phyloP scores from a whole-genome alignment of 1,284 basidiomycete genomes.

The Boletellus deceptivus region DNA sequence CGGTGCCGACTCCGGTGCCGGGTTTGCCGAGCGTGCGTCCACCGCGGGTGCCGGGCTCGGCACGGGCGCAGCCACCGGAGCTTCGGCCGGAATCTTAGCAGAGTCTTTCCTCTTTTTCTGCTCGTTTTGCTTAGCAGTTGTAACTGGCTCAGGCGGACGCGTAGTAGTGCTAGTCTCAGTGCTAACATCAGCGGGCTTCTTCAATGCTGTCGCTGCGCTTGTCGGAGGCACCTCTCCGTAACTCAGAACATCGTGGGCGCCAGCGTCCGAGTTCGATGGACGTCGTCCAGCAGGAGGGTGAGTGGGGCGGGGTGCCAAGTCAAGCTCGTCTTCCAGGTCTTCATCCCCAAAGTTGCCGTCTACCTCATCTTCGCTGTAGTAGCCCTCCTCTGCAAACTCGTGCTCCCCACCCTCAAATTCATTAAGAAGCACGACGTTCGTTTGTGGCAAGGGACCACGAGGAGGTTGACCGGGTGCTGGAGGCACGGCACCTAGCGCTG shows the following conservation, averaged over 20 bases:
- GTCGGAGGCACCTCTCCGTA: slow-evolving; percentile 35
- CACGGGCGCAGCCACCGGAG: slow-evolving; percentile 27
- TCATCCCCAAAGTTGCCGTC: slow-evolving; percentile 45
- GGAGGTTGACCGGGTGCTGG: slow-evolving; percentile 33
- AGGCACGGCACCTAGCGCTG: slow-evolving; percentile 38
- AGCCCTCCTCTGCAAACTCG: slow-evolving; percentile 45
- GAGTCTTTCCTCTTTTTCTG: slow-evolving; percentile 34
- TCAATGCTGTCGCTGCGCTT: slow-evolving; percentile 2
- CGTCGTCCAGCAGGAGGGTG: slow-evolving; percentile 18
- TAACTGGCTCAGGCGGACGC: slow-evolving; percentile 10
- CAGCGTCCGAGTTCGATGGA: slow-evolving; percentile 23
- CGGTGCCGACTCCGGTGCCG: slow-evolving; percentile 35
- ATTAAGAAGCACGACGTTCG: slow-evolving; percentile 42
- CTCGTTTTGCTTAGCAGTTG: slow-evolving; percentile 35
- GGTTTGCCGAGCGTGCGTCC: slow-evolving; percentile 22
- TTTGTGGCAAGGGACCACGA: slow-evolving; percentile 34
- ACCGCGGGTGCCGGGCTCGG: slow-evolving; percentile 29
- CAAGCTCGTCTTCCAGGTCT: slow-evolving; percentile 37
- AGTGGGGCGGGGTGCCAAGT: slow-evolving; percentile 25
- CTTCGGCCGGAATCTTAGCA: slow-evolving; percentile 19
- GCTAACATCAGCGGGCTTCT: slow-evolving; percentile 17
- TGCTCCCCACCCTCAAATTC: slow-evolving; percentile 48
- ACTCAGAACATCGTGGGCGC: slow-evolving; percentile 41
- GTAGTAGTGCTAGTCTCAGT: slow-evolving; percentile 29
- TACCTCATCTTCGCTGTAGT: slow-evolving; percentile 47